Evolutionary conservation across 2,329 filamentous ascomycete genomes (phyloP).

Genomic region (Fusarium hainanense): DNA sequence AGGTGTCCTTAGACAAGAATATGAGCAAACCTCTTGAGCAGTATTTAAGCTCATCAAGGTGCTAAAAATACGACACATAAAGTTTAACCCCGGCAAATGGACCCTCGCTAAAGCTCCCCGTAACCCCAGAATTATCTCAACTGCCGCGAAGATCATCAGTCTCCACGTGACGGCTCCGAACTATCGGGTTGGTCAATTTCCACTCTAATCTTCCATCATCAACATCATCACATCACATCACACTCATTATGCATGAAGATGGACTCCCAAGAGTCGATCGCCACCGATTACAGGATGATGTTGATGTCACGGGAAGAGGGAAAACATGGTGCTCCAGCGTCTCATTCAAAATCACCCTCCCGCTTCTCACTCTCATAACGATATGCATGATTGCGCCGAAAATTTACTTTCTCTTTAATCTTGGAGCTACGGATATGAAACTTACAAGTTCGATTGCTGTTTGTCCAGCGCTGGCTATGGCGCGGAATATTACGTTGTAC

Average conservation of each 20-base stretch:
- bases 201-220: not conserved
- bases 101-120: not conserved
- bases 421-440: slow-evolving; percentile 29
- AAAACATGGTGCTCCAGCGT: slow-evolving; percentile 25
- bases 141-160: slow-evolving; percentile 20
- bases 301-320: not conserved
- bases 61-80: not conserved
- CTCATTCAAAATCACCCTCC: slow-evolving; percentile 28
- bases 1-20: too few species aligned
- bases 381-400: slow-evolving; percentile 32
- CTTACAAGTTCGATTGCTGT: slow-evolving; percentile 30
- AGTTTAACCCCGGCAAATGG: slow-evolving; percentile 16
- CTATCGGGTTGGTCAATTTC: slow-evolving; percentile 19
- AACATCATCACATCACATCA: not conserved
- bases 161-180: slow-evolving; percentile 31
- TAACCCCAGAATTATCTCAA: not conserved
- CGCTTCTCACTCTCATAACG: slow-evolving; percentile 32
- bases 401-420: slow-evolving; percentile 13
- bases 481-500: slow-evolving; percentile 51
- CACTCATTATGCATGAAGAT: slow-evolving; percentile 23
- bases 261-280: not conserved
- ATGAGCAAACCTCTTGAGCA: too few species aligned
- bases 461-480: slow-evolving; percentile 31
- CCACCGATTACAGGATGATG: not conserved
- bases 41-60: not conserved